Conservation (phyloP, 441 rosid genomes). For the Euphorbia celastroides region DNA sequence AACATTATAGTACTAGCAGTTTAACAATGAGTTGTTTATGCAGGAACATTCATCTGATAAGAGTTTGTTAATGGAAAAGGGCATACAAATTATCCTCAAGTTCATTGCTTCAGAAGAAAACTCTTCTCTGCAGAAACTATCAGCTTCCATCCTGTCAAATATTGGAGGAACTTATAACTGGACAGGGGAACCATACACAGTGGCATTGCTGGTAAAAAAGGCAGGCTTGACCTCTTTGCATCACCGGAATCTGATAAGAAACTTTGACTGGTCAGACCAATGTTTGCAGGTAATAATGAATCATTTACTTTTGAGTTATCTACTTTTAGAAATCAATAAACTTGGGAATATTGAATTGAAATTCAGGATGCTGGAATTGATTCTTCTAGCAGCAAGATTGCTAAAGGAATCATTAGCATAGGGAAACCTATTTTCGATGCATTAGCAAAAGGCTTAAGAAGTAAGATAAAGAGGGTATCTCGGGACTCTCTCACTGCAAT, state of each 20-base stretch:
- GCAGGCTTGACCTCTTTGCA: slow-evolving; percentile 56
- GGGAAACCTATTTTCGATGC: slow-evolving; percentile 57
- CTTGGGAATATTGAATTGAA: slow-evolving; percentile 11
- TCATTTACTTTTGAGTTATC: not conserved
- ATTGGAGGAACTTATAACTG: slow-evolving; percentile 88
- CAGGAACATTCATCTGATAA: slow-evolving; percentile 57
- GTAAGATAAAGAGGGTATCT: slow-evolving; percentile 55
- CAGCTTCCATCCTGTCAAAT: slow-evolving; percentile 66
- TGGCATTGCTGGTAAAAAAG: slow-evolving; percentile 82
- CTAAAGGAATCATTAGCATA: slow-evolving; percentile 43
- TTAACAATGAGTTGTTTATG: slow-evolving; percentile 11
- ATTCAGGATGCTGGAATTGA: slow-evolving; percentile 67
- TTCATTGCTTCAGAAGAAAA: slow-evolving; percentile 43
- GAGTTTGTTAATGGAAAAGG: slow-evolving; percentile 44
- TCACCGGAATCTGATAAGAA: slow-evolving; percentile 72
- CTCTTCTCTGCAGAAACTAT: slow-evolving; percentile 40
- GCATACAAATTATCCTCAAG: slow-evolving; percentile 50
- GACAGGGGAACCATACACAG: slow-evolving; percentile 83
- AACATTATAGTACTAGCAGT: too few relatives aligned
- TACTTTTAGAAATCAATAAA: not conserved
- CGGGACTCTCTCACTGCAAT: slow-evolving; percentile 53
- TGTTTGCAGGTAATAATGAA: slow-evolving; percentile 50
- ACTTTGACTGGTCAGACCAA: slow-evolving; percentile 72
- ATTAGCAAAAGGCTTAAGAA: slow-evolving; percentile 56
- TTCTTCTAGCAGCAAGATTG: slow-evolving; percentile 67